Conservation (phyloP, 495 filamentous ascomycete genomes). For the Penicillium desertorum region DNA sequence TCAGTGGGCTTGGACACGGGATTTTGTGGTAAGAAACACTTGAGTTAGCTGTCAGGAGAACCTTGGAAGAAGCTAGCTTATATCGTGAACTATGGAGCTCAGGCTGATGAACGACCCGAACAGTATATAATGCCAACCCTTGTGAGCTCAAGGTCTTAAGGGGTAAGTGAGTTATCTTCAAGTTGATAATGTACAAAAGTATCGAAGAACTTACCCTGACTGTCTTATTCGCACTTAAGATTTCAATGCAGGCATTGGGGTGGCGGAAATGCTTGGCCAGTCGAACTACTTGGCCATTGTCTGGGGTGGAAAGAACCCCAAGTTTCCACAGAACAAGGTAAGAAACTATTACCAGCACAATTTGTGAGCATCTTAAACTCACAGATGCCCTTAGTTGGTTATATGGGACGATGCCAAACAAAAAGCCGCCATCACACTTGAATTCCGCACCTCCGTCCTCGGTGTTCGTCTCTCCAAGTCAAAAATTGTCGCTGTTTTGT, state of each 20-base stretch:
- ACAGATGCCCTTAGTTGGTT: slow-evolving; percentile 56
- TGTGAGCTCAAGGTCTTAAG: slow-evolving; percentile 70
- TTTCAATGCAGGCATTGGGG: slow-evolving; percentile 80
- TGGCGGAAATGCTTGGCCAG: slow-evolving; percentile 84
- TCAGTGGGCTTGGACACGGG: slow-evolving; percentile 84
- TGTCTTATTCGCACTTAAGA: slow-evolving; percentile 47
- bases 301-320: slow-evolving; percentile 82
- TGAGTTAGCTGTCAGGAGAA: not conserved
- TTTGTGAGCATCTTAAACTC: not conserved
- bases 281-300: slow-evolving; percentile 88
- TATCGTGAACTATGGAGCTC: slow-evolving; percentile 3
- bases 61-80: slow-evolving; percentile 4
- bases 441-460: slow-evolving; percentile 72
- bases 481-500: slow-evolving; percentile 76
- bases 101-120: slow-evolving; percentile 11
- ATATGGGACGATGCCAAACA: slow-evolving; percentile 90
- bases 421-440: slow-evolving; percentile 69
- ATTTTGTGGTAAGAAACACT: slow-evolving; percentile 67
- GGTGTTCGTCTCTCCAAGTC: slow-evolving; percentile 75
- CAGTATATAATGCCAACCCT: slow-evolving; percentile 77
- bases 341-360: slow-evolving; percentile 20
- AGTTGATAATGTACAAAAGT: not conserved
- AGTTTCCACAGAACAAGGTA: slow-evolving; percentile 86
- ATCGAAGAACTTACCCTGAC: not conserved
- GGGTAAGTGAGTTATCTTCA: slow-evolving; percentile 42